phyloP scores from a whole-genome alignment of 441 rosid genomes.

The Melastoma candidum region DNA sequence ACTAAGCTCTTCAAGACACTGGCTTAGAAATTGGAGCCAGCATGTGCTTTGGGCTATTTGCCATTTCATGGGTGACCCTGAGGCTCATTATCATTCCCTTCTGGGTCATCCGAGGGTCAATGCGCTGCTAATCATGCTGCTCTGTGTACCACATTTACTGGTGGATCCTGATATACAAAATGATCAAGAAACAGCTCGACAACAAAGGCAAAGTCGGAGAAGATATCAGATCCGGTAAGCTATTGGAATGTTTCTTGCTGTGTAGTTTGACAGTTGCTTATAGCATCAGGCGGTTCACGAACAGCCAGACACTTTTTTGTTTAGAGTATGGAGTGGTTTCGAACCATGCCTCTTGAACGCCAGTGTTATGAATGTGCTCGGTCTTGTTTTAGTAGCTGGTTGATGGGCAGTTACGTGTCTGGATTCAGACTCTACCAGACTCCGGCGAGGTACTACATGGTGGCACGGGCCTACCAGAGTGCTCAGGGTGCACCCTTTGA shows the following conservation, averaged over 20 bases:
- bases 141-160: constrained; percentile 88
- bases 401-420: too few relatives aligned
- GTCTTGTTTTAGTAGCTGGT: too few relatives aligned
- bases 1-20: constrained; percentile 83
- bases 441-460: too few relatives aligned
- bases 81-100: constrained; percentile 88
- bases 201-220: constrained; percentile 91
- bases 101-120: constrained; percentile 65
- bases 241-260: constrained; percentile 1
- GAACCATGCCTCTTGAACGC: background rate
- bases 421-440: too few relatives aligned
- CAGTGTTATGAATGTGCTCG: background rate
- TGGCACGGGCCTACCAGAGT: too few relatives aligned
- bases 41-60: constrained; percentile 79
- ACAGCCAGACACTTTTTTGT: background rate
- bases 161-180: constrained; percentile 85
- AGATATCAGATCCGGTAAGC: constrained; percentile 91
- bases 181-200: constrained; percentile 71
- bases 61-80: constrained; percentile 77
- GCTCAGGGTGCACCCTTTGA: too few relatives aligned
- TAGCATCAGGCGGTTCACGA: background rate
- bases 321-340: background rate
- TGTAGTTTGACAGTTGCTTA: too few relatives aligned
- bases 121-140: constrained; percentile 87
- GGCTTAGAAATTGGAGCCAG: constrained; percentile 84